Base-by-base conservation (phyloP, 179 eudicot genomes). In the Heliamphora ciliata region DNA sequence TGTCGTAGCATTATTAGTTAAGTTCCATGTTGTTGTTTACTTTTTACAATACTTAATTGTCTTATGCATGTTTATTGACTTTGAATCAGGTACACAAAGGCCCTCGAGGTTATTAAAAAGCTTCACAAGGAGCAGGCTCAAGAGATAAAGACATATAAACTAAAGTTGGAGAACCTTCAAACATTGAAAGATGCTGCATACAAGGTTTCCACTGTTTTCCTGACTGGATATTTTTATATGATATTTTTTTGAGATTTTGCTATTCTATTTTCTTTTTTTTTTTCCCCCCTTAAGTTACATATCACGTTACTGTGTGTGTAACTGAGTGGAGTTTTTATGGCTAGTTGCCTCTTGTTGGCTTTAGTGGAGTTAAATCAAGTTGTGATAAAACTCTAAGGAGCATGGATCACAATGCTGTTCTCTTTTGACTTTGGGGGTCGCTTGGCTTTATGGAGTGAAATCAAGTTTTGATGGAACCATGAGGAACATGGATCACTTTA, bases 121-220 rank as follows among this genome's bases (percentile, higher is more conserved):
- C 99, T 97, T 88, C 98, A 97, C 81, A 97, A 97, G 86, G 99
- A 97, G 85, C 98, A 97, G 87, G 91, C 97, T 64, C 99, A 92
- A 83, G 99, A 93, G 88, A 94, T 97, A 81, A 97, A 94, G 91
- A 87, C 91, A 58, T 92, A 88, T 83, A 94, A 89, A 87, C 88
- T 94, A 83, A 94, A 94, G 87, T 77, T 93, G 91, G 99, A 94
- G 88, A 91, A 97, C 85, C 93, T 97, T 81, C 99, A 97, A 83
- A 94, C 95, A 8, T 76, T 97, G 83, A 97, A 92, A 89, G 98
- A 97, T 88, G 92, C 94, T 83, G 98, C 98, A 48, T 94, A 83
- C 84, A 94, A 94, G 99, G 99, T 97, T 80, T 78, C 8, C 81
- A 51, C 50, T 82, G 51, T 50, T n/a, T 9, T 18, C 11, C 10